A percentile compares a stretch with the other conserved stretches of the same genome.
Conservation (phyloP, 2,329 filamentous ascomycete genomes). For the Apiospora aurea region DNA sequence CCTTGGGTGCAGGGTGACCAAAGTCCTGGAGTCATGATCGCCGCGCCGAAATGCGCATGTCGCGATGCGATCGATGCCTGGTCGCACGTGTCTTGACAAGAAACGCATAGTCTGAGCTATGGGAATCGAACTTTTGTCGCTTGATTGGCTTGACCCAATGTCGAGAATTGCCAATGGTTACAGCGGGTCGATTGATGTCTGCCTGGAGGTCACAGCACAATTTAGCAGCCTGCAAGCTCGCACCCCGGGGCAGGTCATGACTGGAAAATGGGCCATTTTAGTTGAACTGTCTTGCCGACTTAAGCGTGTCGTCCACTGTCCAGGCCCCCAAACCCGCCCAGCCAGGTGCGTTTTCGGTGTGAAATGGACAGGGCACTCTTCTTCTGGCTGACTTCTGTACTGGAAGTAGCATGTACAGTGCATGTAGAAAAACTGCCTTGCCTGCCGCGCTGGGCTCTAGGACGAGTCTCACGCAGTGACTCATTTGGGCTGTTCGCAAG, state of each 20-base stretch:
- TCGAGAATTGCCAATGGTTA: neutral
- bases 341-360: neutral
- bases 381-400: neutral
- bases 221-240: neutral
- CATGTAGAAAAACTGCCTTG: neutral
- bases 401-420: neutral
- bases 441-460: neutral
- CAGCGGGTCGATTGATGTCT: neutral
- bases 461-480: slow-evolving; percentile 1
- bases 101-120: neutral
- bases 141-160: neutral
- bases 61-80: neutral
- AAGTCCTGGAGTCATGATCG: neutral
- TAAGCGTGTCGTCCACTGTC: neutral
- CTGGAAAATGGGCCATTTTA: neutral
- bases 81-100: neutral
- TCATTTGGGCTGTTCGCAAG: neutral
- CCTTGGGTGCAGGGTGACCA: neutral
- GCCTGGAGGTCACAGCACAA: neutral
- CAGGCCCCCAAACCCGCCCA: neutral
- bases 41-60: neutral
- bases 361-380: neutral
- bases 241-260: neutral
- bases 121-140: neutral
- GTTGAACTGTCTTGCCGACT: neutral